phyloP scores from a whole-genome alignment of 345 rosid genomes.

The Leavenworthia alabamica region DNA sequence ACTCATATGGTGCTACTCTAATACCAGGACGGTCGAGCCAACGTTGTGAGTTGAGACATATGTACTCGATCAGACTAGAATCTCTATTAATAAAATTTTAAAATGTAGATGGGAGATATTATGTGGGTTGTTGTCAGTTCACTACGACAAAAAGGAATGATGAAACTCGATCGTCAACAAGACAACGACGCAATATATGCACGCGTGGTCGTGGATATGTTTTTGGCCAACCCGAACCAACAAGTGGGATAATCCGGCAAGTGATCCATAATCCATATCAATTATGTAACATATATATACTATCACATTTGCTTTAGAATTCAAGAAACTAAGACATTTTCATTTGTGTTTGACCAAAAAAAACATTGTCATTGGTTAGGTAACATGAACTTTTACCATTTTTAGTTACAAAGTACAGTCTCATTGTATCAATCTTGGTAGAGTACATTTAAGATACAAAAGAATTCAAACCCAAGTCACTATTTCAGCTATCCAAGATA shows the following conservation, averaged over 20 bases:
- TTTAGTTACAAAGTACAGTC: neutral
- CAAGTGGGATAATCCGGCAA: neutral
- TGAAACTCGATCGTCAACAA: neutral
- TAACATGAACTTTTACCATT: neutral
- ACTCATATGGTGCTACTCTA: too few relatives aligned
- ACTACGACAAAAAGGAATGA: neutral
- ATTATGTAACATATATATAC: too few relatives aligned
- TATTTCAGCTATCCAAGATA: neutral
- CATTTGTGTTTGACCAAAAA: too few relatives aligned
- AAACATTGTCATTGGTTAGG: too few relatives aligned
- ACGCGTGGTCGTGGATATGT: neutral
- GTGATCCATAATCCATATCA: neutral
- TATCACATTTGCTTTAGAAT: slow-evolving; percentile 5
- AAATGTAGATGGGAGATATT: neutral
- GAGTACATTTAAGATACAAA: neutral
- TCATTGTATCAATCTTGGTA: neutral
- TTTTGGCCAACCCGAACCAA: neutral
- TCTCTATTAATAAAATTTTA: too few relatives aligned
- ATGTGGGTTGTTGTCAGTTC: neutral
- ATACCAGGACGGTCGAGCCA: neutral
- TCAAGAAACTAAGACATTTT: neutral
- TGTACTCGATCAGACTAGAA: too few relatives aligned
- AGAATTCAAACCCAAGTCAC: neutral
- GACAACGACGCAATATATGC: neutral
- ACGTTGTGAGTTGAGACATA: too few relatives aligned